These are phyloP conservation scores for Anthostomella pinea DNA, from an alignment of 2,329 filamentous ascomycete genomes.

Conservation along the genomic window DNA sequence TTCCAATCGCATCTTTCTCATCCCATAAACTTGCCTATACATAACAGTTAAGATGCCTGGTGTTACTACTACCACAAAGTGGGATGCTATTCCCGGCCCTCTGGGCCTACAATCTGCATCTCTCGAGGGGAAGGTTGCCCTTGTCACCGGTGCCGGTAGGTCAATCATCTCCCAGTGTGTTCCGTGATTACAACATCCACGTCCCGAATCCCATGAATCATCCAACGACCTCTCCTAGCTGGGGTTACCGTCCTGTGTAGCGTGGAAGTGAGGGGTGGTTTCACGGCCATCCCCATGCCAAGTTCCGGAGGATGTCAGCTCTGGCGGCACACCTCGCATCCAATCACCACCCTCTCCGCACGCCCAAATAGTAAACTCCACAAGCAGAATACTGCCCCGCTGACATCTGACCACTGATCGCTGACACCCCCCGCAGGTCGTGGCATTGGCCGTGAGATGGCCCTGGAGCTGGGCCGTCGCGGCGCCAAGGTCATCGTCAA, in stretches of 20 bases:
- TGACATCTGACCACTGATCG: slow-evolving; percentile 9
- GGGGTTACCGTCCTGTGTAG: not conserved
- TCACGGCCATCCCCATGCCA: slow-evolving; percentile 20
- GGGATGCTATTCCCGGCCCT: slow-evolving; percentile 38
- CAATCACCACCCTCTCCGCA: slow-evolving; percentile 7
- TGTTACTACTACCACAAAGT: slow-evolving; percentile 29
- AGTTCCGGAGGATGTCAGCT: slow-evolving; percentile 21
- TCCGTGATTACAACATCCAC: not conserved
- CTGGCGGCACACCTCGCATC: slow-evolving; percentile 2
- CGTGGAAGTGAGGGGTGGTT: slow-evolving; percentile 3
- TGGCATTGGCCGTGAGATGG: slow-evolving; percentile 66
- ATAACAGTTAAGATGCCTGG: slow-evolving; percentile 34
- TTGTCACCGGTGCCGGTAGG: slow-evolving; percentile 39
- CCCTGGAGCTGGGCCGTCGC: slow-evolving; percentile 60
- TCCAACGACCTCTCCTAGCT: not conserved
- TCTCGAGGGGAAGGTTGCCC: slow-evolving; percentile 37
- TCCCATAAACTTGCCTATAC: not conserved
- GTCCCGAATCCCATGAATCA: not conserved
- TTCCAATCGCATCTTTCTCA: slow-evolving; percentile 7
- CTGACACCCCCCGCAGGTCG: slow-evolving; percentile 45
- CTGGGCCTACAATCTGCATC: slow-evolving; percentile 38
- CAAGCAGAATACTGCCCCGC: slow-evolving; percentile 2
- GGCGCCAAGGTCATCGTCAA: slow-evolving; percentile 66
- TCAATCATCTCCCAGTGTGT: too few relatives aligned
- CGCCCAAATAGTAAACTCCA: slow-evolving; percentile 3